A percentile compares a stretch with the other conserved stretches of the same genome.
These are phyloP conservation scores for Phytopythium delawarense DNA, from an alignment of 352 stramenopile genomes.

Conservation along the genomic window DNA sequence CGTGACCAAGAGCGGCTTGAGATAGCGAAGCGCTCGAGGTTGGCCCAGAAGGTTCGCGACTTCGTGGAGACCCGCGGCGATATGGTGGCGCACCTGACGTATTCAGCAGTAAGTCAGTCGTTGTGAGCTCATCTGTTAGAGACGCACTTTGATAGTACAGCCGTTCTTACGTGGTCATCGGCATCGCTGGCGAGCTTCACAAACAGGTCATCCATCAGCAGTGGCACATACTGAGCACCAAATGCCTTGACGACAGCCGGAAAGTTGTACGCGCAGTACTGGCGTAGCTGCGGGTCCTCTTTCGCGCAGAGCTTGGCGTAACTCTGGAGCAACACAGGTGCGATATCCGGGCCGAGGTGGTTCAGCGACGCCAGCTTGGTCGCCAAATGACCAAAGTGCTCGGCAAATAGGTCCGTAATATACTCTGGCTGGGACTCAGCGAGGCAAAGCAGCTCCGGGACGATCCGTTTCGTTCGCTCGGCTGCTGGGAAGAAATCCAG, in stretches of 20 bases:
- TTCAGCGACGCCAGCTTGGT: constrained; percentile 61
- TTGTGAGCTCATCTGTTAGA: background rate
- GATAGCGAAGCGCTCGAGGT: constrained; percentile 53
- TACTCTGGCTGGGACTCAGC: constrained; percentile 59
- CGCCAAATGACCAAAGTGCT: constrained; percentile 54
- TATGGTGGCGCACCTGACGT: constrained; percentile 50
- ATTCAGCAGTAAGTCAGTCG: background rate
- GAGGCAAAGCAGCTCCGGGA: constrained; percentile 63
- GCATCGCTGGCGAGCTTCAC: constrained; percentile 50
- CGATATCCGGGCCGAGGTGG: constrained; percentile 49
- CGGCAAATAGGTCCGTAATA: constrained; percentile 38
- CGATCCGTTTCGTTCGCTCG: constrained; percentile 53
- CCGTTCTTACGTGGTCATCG: constrained; percentile 32
- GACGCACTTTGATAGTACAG: background rate
- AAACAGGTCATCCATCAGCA: constrained; percentile 72
- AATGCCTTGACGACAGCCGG: constrained; percentile 74
- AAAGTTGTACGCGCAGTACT: constrained; percentile 78
- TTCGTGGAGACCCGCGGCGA: constrained; percentile 73
- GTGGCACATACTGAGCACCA: constrained; percentile 39
- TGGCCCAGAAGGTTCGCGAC: constrained; percentile 57
- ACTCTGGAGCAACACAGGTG: constrained; percentile 48
- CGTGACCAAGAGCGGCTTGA: constrained; percentile 48
- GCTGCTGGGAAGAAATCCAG: constrained; percentile 62
- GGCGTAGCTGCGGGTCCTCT: constrained; percentile 56
- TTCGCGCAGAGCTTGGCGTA: constrained; percentile 54